These are phyloP conservation scores for Chlorella sp. DNA, from an alignment of 139 green algal genomes.

Conservation along the genomic window DNA sequence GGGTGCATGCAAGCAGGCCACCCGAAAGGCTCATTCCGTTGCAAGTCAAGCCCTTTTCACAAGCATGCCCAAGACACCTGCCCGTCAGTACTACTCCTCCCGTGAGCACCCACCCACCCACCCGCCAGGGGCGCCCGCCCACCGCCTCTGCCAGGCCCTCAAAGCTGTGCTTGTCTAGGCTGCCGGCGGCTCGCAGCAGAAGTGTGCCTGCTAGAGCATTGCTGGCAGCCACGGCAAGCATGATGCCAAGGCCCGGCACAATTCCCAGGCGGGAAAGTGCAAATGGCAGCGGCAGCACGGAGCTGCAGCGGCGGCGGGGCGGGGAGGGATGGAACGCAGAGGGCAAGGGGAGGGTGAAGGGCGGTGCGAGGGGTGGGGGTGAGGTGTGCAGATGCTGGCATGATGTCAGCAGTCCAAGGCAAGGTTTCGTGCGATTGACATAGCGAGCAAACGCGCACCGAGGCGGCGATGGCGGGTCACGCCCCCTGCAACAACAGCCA, in stretches of 20 bases:
- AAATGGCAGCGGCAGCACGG: conserved; percentile 79
- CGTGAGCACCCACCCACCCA: conserved; percentile 1
- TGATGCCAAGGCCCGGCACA: conserved; percentile 57
- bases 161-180: conserved; percentile 62
- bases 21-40: no score
- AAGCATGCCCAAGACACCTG: no score
- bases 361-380: not conserved
- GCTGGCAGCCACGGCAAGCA: conserved; percentile 62
- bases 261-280: conserved; percentile 77
- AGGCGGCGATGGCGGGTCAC: no score
- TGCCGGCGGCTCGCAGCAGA: conserved; percentile 63
- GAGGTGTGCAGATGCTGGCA: not conserved
- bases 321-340: not conserved
- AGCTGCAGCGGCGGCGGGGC: conserved; percentile 45
- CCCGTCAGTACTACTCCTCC: no score
- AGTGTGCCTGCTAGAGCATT: conserved; percentile 75
- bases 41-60: no score
- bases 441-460: no score
- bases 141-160: conserved; percentile 71
- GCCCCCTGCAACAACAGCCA: no score
- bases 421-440: no score
- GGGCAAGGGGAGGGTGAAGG: no score
- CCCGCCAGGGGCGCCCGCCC: conserved; percentile 61
- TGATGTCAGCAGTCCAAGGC: not conserved
- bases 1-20: not conserved